Conservation (phyloP, 2,329 filamentous ascomycete genomes). For the Microcyclosporella mali region DNA sequence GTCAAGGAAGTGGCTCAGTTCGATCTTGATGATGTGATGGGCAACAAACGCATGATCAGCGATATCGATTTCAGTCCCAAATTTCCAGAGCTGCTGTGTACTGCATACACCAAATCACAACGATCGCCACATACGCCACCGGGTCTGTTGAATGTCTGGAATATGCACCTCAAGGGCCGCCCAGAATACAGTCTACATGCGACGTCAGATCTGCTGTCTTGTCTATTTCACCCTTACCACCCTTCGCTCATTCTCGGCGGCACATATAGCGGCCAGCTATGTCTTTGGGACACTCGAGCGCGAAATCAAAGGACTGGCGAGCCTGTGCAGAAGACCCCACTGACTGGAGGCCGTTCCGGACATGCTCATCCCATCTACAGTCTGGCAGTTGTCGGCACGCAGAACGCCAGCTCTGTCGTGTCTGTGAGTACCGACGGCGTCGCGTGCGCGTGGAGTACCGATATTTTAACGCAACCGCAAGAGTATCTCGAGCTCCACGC, state of each 20-base stretch:
- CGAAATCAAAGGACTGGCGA: conserved; percentile 56
- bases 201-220: conserved; percentile 88
- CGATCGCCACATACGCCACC: conserved; percentile 74
- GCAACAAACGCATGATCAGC: conserved; percentile 98
- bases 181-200: conserved; percentile 96
- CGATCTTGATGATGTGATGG: conserved; percentile 72
- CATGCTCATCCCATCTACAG: conserved; percentile 97
- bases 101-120: conserved; percentile 80
- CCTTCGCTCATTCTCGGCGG: conserved; percentile 94
- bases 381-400: conserved; percentile 90
- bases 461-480: conserved; percentile 95
- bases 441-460: conserved; percentile 94
- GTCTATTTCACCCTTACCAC: conserved; percentile 98
- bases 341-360: conserved; percentile 71
- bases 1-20: conserved; percentile 89
- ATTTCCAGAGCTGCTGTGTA: conserved; percentile 80
- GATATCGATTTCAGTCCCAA: conserved; percentile 93
- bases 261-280: conserved; percentile 91
- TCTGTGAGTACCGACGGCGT: conserved; percentile 95
- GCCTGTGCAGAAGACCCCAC: conserved; percentile 90
- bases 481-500: conserved; percentile 85
- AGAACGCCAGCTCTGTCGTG: conserved; percentile 98
- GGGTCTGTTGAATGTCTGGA: conserved; percentile 94
- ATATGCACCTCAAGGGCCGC: conserved; percentile 84
- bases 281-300: conserved; percentile 93